Evolutionary conservation across 306 rosid genomes (phyloP).

Genomic region (Glycine latifolia): DNA sequence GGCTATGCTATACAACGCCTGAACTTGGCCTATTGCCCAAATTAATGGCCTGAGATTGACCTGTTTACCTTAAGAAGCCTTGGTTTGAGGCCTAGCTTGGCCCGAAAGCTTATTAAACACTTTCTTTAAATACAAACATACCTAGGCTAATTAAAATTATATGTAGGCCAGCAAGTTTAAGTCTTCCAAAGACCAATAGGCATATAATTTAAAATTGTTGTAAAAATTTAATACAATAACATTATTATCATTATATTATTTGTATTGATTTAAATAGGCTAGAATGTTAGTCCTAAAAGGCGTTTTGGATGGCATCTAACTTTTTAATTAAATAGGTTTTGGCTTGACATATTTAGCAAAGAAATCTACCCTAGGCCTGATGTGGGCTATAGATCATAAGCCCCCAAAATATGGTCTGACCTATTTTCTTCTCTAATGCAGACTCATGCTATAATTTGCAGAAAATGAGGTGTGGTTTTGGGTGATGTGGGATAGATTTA

Average conservation of each 20-base stretch:
- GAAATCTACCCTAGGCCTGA: neutral
- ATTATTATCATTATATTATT: neutral
- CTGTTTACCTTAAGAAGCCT: neutral
- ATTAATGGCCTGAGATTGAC: neutral
- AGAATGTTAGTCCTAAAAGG: neutral
- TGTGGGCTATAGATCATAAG: neutral
- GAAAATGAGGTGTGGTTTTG: neutral
- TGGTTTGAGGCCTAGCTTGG: neutral
- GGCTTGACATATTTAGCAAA: neutral
- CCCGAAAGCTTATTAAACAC: neutral
- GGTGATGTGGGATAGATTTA: slow-evolving; percentile 1
- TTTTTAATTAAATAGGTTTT: neutral
- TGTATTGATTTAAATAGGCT: neutral
- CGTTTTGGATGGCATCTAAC: neutral
- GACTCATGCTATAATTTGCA: neutral
- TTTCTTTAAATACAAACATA: neutral
- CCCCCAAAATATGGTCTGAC: neutral
- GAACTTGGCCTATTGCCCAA: neutral
- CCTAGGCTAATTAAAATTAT: neutral
- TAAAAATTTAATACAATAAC: neutral
- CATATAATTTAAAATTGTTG: neutral
- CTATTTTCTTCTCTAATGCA: neutral
- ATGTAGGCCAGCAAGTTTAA: neutral
- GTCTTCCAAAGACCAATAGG: neutral
- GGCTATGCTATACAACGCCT: neutral